Evolutionary conservation across 164 flowering plant species (phyloP).

Genomic region (Aristolochia contorta): DNA sequence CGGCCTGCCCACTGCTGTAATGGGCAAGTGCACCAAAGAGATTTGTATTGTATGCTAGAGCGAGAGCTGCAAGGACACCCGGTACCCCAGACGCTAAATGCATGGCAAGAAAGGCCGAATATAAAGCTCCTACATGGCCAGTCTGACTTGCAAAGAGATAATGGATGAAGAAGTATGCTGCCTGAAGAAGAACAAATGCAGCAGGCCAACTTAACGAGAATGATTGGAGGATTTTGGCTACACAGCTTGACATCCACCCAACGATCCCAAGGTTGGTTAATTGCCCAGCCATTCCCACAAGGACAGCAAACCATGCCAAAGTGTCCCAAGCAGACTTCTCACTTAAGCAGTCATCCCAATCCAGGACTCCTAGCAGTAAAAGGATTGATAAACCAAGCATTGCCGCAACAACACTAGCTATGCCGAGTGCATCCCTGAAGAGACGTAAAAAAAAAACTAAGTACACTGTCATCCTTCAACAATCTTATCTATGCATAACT

Average conservation of each 20-base stretch:
- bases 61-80: slow-evolving; percentile 64
- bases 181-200: slow-evolving; percentile 75
- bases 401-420: slow-evolving; percentile 82
- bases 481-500: too few relatives aligned
- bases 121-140: slow-evolving; percentile 92
- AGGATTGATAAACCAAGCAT: slow-evolving; percentile 86
- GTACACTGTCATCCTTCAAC: too few relatives aligned
- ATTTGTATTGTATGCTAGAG: slow-evolving; percentile 81
- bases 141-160: slow-evolving; percentile 94
- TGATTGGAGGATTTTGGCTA: slow-evolving; percentile 54
- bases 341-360: slow-evolving; percentile 85
- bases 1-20: slow-evolving; percentile 96
- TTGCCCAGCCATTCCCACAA: slow-evolving; percentile 93
- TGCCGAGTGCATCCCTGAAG: slow-evolving; percentile 61
- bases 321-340: slow-evolving; percentile 98
- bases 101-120: slow-evolving; percentile 94
- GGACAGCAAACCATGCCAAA: slow-evolving; percentile 84
- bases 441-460: not conserved
- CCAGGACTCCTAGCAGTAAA: slow-evolving; percentile 61
- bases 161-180: slow-evolving; percentile 78
- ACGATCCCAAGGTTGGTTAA: slow-evolving; percentile 78
- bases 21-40: slow-evolving; percentile 92
- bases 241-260: slow-evolving; percentile 73
- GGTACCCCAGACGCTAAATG: slow-evolving; percentile 83
- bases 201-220: slow-evolving; percentile 79